Conservation (phyloP, 2,329 filamentous ascomycete genomes). For the Hymenotorrendiella dingleyae region DNA sequence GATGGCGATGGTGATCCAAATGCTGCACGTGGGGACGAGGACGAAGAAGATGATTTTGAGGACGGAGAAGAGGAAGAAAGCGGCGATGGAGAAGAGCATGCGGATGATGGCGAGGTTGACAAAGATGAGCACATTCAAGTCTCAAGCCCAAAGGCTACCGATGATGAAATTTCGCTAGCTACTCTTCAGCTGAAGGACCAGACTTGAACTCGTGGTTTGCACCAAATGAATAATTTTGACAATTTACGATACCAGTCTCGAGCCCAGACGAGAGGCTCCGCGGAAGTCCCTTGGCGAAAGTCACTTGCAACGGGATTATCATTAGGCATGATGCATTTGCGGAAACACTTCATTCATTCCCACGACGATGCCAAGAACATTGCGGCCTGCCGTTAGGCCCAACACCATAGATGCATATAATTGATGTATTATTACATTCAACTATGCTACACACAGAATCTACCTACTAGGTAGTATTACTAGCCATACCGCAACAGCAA, state of each 20-base stretch:
- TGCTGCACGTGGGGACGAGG: constrained; percentile 29
- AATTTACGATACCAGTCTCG: no score
- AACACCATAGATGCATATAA: no score
- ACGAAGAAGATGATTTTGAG: constrained; percentile 33
- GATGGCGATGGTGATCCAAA: constrained; percentile 37
- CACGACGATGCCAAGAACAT: no score
- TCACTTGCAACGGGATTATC: no score
- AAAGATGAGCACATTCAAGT: background rate
- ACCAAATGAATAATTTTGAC: no score
- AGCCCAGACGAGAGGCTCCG: no score
- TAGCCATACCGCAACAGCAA: constrained; percentile 21
- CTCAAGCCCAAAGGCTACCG: background rate
- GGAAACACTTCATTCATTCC: no score
- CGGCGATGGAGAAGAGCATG: constrained; percentile 26
- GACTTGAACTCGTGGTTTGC: no score
- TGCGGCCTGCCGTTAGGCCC: no score
- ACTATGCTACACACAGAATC: constrained; percentile 26
- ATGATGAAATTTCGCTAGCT: constrained; percentile 17
- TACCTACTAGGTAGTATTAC: constrained; percentile 14
- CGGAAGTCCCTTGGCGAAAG: no score
- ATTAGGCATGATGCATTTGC: no score
- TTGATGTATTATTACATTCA: constrained; percentile 13
- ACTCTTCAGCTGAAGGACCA: constrained; percentile 25
- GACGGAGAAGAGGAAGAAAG: constrained; percentile 32
- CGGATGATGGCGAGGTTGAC: constrained; percentile 28